Conservation (phyloP, 2,329 filamentous ascomycete species). For the Lachnellula arida region DNA sequence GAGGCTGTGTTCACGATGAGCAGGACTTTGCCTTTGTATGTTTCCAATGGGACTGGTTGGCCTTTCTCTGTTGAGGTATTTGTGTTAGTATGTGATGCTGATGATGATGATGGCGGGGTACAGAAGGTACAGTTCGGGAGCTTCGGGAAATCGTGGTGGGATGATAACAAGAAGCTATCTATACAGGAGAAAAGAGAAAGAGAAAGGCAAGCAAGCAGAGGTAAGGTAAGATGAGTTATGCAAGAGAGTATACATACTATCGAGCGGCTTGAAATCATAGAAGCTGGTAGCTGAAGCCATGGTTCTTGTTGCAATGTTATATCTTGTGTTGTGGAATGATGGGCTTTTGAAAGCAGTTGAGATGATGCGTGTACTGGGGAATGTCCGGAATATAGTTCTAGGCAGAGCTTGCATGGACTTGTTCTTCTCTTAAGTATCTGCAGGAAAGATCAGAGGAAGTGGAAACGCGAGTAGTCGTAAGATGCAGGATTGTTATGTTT, state of each 20-base stretch:
- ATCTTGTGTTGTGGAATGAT: not conserved
- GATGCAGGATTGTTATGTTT: too few relatives aligned
- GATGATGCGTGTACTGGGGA: not conserved
- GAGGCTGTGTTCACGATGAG: constrained; percentile 96
- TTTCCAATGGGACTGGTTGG: constrained; percentile 60
- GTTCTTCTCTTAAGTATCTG: not conserved
- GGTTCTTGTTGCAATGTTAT: constrained; percentile 6
- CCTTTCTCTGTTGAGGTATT: constrained; percentile 59
- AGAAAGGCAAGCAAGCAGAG: not conserved
- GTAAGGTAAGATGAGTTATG: too few relatives aligned
- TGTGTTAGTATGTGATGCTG: constrained; percentile 2
- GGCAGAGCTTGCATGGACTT: not conserved
- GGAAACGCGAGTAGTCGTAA: too few relatives aligned
- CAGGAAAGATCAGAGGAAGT: too few relatives aligned
- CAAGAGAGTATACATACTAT: constrained; percentile 54
- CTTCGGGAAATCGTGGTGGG: not conserved
- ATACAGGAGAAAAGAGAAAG: not conserved
- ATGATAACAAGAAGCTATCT: not conserved
- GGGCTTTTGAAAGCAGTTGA: constrained; percentile 1
- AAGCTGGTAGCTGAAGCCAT: constrained; percentile 70
- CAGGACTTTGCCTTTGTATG: constrained; percentile 87
- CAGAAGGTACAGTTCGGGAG: not conserved
- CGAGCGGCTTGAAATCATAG: constrained; percentile 79
- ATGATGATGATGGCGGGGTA: constrained; percentile 1
- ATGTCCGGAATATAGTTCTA: constrained; percentile 9